Conservation (phyloP, 2,329 filamentous ascomycete species). For the Botryotinia convoluta region DNA sequence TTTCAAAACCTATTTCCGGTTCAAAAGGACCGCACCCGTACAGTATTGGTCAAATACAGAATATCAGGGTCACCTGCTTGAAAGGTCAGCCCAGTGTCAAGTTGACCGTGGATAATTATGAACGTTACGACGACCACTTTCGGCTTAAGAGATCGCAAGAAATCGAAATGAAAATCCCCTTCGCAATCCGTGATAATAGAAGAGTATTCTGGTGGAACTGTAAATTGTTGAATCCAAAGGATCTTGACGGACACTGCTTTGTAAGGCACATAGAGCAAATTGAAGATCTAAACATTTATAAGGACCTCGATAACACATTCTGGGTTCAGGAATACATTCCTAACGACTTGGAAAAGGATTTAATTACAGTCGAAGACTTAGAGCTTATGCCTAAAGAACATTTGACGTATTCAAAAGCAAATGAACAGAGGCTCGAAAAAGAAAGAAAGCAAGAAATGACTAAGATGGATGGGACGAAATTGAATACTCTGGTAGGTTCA, state of each 20-base stretch:
- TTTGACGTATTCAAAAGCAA: background rate
- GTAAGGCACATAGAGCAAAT: conserved; percentile 24
- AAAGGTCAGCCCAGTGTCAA: background rate
- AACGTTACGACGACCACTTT: conserved; percentile 20
- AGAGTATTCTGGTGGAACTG: conserved; percentile 6
- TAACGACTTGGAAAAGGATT: background rate
- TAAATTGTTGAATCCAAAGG: background rate
- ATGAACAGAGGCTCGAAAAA: background rate
- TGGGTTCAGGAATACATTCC: conserved; percentile 23
- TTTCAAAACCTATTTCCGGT: background rate
- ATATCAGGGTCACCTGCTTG: background rate
- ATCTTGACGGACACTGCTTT: conserved; percentile 26
- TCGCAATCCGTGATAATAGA: conserved; percentile 22
- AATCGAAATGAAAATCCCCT: background rate
- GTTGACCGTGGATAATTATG: conserved; percentile 7
- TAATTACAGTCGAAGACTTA: background rate
- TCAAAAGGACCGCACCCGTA: conserved; percentile 18
- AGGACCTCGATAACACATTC: conserved; percentile 26
- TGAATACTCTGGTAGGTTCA: background rate
- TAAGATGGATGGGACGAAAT: background rate
- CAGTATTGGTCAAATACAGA: conserved; percentile 24
- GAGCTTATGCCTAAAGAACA: background rate
- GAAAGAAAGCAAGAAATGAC: conserved; percentile 6
- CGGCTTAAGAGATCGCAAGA: conserved; percentile 5
- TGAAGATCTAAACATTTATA: conserved; percentile 24